Conservation (phyloP, 2,329 filamentous ascomycete genomes). For the Colletotrichum nymphaeae region DNA sequence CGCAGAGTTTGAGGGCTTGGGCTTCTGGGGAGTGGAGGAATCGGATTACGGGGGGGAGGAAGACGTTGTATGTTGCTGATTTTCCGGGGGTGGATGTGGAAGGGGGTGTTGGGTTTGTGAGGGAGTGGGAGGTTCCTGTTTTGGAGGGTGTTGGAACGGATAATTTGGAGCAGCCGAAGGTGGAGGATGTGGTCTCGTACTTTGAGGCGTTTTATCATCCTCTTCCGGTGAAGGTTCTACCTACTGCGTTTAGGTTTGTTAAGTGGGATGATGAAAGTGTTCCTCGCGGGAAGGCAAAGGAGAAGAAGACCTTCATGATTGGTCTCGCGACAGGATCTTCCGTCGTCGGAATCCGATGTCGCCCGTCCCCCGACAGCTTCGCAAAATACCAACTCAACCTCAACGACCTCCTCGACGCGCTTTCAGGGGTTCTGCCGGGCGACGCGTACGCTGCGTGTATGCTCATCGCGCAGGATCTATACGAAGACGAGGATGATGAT, state of each 20-base stretch:
- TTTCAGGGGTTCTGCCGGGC: constrained; percentile 62
- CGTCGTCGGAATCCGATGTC: constrained; percentile 62
- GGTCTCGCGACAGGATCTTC: constrained; percentile 54
- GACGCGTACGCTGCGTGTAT: constrained; percentile 71
- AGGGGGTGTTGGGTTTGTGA: constrained; percentile 51
- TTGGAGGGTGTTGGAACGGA: too few species aligned
- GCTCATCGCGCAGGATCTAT: constrained; percentile 71
- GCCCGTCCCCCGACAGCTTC: constrained; percentile 57
- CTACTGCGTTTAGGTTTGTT: constrained; percentile 55
- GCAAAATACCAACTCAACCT: constrained; percentile 68
- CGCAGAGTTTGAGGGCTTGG: constrained; percentile 67
- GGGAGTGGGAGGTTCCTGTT: constrained; percentile 57
- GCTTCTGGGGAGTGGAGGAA: constrained; percentile 58
- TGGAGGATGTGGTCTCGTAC: constrained; percentile 49
- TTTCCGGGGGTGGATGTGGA: constrained; percentile 53
- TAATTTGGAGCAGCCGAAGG: constrained; percentile 40
- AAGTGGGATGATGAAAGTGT: constrained; percentile 63
- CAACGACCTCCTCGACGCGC: constrained; percentile 69
- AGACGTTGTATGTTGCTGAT: constrained; percentile 65
- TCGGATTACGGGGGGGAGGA: constrained; percentile 54
- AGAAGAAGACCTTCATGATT: constrained; percentile 41
- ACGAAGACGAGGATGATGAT: constrained; percentile 73
- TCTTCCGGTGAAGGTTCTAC: constrained; percentile 59
- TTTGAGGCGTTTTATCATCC: constrained; percentile 63
- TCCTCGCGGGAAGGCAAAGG: constrained; percentile 39